Conservation (phyloP, 2,329 filamentous ascomycete species). For the Diaporthe sp. region DNA sequence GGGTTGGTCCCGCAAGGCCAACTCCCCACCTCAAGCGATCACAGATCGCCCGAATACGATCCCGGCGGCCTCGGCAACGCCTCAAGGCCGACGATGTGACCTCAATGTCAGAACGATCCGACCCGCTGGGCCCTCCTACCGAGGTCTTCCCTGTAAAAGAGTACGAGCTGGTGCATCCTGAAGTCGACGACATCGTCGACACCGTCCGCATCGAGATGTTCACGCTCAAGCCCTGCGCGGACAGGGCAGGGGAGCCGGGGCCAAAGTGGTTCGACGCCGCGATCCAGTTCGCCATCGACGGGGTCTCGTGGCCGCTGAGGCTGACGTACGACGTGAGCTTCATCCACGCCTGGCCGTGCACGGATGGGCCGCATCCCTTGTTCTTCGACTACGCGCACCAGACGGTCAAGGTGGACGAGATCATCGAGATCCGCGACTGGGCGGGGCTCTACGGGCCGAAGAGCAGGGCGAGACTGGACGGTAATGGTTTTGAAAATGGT, state of each 20-base stretch:
- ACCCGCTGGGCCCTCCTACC: conserved; percentile 76
- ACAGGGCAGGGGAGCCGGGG: conserved; percentile 39
- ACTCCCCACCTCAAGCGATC: conserved; percentile 76
- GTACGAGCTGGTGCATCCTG: conserved; percentile 73
- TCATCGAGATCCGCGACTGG: conserved; percentile 78
- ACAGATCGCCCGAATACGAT: conserved; percentile 78
- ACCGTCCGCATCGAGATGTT: conserved; percentile 79
- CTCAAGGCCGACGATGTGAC: conserved; percentile 72
- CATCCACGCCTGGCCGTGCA: conserved; percentile 75
- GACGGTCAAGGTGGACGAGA: conserved; percentile 72
- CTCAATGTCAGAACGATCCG: conserved; percentile 76
- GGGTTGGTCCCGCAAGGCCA: conserved; percentile 80
- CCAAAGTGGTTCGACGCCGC: conserved; percentile 71
- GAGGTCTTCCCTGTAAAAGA: conserved; percentile 76
- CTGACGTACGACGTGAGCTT: conserved; percentile 77
- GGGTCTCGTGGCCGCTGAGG: conserved; percentile 73
- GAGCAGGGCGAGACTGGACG: conserved; percentile 36
- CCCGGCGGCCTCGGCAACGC: conserved; percentile 68
- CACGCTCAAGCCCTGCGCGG: conserved; percentile 65
- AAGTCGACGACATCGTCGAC: conserved; percentile 71
- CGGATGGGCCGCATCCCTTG: conserved; percentile 74
- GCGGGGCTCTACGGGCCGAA: conserved; percentile 59
- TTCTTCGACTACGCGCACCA: conserved; percentile 80
- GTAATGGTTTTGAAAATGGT: conserved; percentile 8
- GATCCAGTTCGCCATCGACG: conserved; percentile 75